phyloP scores from a whole-genome alignment of 2,329 filamentous ascomycete genomes.

The Basipetospora chlamydospora region DNA sequence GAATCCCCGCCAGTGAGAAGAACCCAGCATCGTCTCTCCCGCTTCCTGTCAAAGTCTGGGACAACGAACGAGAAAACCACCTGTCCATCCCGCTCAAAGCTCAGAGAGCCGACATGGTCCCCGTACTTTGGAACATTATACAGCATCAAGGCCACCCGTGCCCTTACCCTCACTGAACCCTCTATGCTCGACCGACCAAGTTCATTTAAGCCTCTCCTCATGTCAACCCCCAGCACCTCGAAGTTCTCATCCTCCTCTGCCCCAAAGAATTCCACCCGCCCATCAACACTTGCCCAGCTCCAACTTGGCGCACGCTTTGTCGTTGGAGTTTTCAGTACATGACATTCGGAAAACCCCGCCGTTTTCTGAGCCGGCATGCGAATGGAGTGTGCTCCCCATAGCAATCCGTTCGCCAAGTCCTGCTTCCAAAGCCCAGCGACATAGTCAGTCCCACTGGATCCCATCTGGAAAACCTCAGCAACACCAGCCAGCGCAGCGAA shows the following conservation, averaged over 20 bases:
- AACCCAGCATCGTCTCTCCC: neutral
- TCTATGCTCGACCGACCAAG: neutral
- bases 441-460: slow-evolving; percentile 11
- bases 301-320: slow-evolving; percentile 1
- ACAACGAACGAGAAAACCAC: neutral
- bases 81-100: neutral
- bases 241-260: neutral
- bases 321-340: neutral
- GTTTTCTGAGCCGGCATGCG: neutral
- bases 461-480: slow-evolving; percentile 12
- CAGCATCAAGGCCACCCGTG: neutral
- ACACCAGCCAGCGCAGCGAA: slow-evolving; percentile 17
- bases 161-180: neutral
- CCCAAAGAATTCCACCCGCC: neutral
- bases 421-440: slow-evolving; percentile 15
- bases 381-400: neutral
- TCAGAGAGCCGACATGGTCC: neutral
- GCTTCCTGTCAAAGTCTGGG: neutral
- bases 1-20: neutral
- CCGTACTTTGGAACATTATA: neutral
- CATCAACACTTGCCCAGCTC: slow-evolving; percentile 2
- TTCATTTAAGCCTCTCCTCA: neutral
- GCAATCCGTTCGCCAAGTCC: neutral
- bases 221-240: neutral
- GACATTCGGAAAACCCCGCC: neutral